Base-by-base conservation (phyloP, 73 alveolate genomes). In the Effrenium voratum region DNA sequence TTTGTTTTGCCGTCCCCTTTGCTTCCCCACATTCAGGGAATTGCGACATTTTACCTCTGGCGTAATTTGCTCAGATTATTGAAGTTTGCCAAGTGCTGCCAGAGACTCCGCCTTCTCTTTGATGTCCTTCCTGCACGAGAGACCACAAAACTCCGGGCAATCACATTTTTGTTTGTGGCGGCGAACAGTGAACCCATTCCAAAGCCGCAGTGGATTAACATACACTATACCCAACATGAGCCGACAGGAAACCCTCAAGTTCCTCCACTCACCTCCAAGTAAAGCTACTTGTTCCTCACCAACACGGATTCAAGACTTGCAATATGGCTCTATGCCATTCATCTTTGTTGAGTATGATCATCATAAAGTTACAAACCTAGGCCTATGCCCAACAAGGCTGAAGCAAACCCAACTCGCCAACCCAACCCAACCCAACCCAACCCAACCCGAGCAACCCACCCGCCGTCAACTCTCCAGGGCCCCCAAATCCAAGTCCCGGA, bases 81-180 rank as follows among this genome's bases (percentile, higher is more conserved):
- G 63, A 52, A 52, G 19, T 8, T 12, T 12, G 63, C 63, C 63
- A 52, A 52, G 63, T 12, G 26, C 63, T 52, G 19, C 63, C 63
- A 19, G 63, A 66, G 87, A 3, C 12, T 24, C 96, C 5, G 96
- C 96, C n/a, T 88, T 88, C 86, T 88, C 96, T 73, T 68, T 88
- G 96, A 88, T 88, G 75, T 88, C 96, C 15, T 77, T 77, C 96
- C 96, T 88, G 76, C 75, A 22, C 19, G 36, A 30, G 38, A 60
- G 1, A 73, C 50, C 24, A 40, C 30, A 8, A 0, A 13, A 10
- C 19, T 34, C 34, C 2, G 24, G 47, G n/a, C 28, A 34, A 32
- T 6, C 49, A 32, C 28, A 38, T 32, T 30, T 40, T 63, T 6
- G 43, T 1, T 4, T 19, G 30, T 5, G 40, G 30, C 34, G 44